Conservation (phyloP, 352 stramenopile genomes). For the Globisporangium splendens region DNA sequence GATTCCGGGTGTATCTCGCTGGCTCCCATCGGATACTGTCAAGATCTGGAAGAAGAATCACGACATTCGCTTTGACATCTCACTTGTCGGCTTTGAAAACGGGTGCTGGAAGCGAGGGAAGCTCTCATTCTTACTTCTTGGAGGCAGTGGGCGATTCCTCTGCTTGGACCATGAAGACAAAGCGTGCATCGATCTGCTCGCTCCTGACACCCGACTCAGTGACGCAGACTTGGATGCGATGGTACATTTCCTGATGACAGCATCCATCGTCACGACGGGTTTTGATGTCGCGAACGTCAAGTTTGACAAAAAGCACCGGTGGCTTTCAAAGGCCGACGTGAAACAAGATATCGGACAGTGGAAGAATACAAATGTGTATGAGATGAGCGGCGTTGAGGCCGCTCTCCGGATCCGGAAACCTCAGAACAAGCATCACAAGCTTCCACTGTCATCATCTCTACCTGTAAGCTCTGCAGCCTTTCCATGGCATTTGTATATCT, state of each 20-base stretch:
- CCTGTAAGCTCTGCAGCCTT: conserved; percentile 11
- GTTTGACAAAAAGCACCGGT: conserved; percentile 46
- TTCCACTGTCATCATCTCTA: conserved; percentile 12
- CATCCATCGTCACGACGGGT: conserved; percentile 49
- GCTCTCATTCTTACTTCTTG: conserved; percentile 60
- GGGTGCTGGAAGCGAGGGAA: conserved; percentile 60
- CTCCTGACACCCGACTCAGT: conserved; percentile 18
- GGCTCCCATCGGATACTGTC: conserved; percentile 65
- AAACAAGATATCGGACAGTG: conserved; percentile 47
- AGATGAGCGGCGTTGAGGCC: conserved; percentile 49
- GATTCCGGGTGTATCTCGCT: conserved; percentile 65
- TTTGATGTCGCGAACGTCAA: conserved; percentile 34
- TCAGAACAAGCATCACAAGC: conserved; percentile 38
- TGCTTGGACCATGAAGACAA: conserved; percentile 53
- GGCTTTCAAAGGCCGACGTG: conserved; percentile 37
- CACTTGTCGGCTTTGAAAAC: conserved; percentile 62
- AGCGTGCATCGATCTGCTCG: conserved; percentile 44
- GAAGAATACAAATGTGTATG: conserved; percentile 43
- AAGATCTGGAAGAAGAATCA: conserved; percentile 70
- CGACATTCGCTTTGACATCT: conserved; percentile 64
- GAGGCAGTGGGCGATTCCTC: conserved; percentile 32
- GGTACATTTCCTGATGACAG: conserved; percentile 61
- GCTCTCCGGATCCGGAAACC: conserved; percentile 37
- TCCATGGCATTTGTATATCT: too few species aligned
- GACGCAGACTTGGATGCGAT: conserved; percentile 45